These are phyloP conservation scores for Melocanna baccifera DNA, from an alignment of 176 grass and related monocot genomes.

Conservation along the genomic window DNA sequence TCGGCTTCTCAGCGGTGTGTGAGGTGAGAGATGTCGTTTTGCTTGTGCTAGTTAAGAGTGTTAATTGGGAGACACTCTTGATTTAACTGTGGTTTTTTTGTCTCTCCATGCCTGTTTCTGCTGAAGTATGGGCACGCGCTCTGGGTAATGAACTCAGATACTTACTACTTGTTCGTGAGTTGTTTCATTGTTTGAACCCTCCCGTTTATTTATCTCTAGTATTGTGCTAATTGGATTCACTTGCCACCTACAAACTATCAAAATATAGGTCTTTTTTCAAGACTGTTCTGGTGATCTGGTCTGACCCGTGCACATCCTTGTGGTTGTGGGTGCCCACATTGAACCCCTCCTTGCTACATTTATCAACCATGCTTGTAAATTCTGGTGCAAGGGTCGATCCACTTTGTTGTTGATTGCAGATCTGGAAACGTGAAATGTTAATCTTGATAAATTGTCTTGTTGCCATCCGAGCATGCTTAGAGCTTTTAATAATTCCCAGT, in stretches of 20 bases:
- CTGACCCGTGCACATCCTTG: not conserved
- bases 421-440: not conserved
- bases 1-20: not conserved
- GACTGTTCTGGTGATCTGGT: not conserved
- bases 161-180: not conserved
- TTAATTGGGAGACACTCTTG: not conserved
- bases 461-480: not conserved
- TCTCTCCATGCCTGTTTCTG: not conserved
- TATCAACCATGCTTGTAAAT: not conserved
- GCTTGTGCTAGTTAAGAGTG: not conserved
- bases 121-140: not conserved
- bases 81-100: not conserved
- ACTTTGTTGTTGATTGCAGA: slow-evolving; percentile 7
- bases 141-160: not conserved
- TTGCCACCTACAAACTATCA: slow-evolving; percentile 8
- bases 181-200: not conserved
- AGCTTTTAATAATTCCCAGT: not conserved
- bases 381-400: not conserved
- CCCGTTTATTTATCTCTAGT: not conserved
- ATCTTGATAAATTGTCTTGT: not conserved
- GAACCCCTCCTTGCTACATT: not conserved
- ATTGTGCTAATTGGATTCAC: not conserved
- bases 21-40: not conserved
- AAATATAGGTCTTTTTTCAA: not conserved
- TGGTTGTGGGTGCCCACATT: not conserved